These are phyloP conservation scores for Micractinium conductrix DNA, from an alignment of 139 green algal species.

Conservation along the genomic window DNA sequence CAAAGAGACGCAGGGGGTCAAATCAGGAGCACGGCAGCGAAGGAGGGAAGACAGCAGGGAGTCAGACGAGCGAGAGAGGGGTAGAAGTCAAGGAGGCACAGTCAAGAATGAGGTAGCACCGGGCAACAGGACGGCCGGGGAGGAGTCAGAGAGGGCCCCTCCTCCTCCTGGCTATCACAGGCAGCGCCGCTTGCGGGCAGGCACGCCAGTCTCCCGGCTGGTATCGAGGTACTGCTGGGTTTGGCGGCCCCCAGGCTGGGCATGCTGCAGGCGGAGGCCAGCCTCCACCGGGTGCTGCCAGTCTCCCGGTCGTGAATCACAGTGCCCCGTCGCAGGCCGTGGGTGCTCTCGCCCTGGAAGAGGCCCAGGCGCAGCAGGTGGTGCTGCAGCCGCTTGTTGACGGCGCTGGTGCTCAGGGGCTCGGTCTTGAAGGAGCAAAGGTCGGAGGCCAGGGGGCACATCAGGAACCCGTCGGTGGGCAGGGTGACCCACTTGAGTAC, in stretches of 20 bases:
- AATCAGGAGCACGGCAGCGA: not conserved
- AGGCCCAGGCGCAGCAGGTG: not conserved
- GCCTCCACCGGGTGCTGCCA: not conserved
- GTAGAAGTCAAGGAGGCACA: not conserved
- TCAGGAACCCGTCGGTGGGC: not conserved
- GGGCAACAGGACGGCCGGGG: too few relatives aligned
- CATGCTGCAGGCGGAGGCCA: not conserved
- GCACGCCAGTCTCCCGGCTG: not conserved
- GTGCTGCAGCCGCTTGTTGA: constrained; percentile 1
- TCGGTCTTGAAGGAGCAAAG: not conserved
- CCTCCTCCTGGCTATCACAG: not conserved
- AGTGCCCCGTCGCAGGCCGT: not conserved
- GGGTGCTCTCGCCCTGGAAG: not conserved
- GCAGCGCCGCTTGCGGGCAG: not conserved
- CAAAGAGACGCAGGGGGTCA: too few relatives aligned
- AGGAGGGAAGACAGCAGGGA: not conserved
- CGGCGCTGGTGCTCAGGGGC: not conserved
- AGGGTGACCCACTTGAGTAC: not conserved
- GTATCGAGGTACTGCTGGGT: not conserved
- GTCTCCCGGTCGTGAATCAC: not conserved
- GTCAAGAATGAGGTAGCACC: not conserved
- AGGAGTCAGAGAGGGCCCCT: too few relatives aligned
- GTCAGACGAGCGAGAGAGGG: not conserved
- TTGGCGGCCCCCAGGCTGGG: not conserved
- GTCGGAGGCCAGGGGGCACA: not conserved